Conservation (phyloP, 2,329 filamentous ascomycete species). For the Calonectria hawksworthii region DNA sequence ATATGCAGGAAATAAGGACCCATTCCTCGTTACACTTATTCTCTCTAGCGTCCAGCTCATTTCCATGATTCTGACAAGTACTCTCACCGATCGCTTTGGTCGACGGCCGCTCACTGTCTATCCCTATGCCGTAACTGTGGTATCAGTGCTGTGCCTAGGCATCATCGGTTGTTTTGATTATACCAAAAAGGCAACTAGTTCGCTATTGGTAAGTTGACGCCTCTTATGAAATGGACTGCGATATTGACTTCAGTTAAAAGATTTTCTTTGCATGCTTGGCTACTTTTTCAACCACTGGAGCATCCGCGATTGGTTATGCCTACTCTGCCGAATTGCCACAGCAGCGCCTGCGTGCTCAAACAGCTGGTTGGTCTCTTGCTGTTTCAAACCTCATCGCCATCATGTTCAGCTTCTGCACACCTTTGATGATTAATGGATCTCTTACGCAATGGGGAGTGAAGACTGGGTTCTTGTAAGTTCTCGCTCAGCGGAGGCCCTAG, state of each 20-base stretch:
- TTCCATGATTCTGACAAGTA: conserved; percentile 30
- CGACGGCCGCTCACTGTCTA: conserved; percentile 29
- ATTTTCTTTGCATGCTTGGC: conserved; percentile 35
- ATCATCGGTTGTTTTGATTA: conserved; percentile 36
- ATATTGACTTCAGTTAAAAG: background rate
- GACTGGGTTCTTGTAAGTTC: conserved; percentile 57
- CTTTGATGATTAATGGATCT: conserved; percentile 58
- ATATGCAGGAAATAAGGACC: conserved; percentile 33
- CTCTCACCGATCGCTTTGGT: conserved; percentile 28
- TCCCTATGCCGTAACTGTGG: conserved; percentile 27
- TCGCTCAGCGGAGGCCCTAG: background rate
- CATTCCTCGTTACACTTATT: conserved; percentile 33
- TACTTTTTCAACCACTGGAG: conserved; percentile 31
- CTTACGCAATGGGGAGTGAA: conserved; percentile 57
- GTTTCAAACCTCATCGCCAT: conserved; percentile 56
- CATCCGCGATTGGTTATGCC: conserved; percentile 31
- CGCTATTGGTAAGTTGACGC: conserved; percentile 16
- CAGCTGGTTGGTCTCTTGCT: conserved; percentile 45
- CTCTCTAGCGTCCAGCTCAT: conserved; percentile 27
- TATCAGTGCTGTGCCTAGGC: conserved; percentile 28
- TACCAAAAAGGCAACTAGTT: conserved; percentile 30
- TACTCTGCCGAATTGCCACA: conserved; percentile 30
- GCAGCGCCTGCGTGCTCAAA: conserved; percentile 27
- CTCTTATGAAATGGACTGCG: rapidly evolving
- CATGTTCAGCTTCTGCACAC: conserved; percentile 61